Conservation (phyloP, 805 yeast genomes). For the Candida germanica region DNA sequence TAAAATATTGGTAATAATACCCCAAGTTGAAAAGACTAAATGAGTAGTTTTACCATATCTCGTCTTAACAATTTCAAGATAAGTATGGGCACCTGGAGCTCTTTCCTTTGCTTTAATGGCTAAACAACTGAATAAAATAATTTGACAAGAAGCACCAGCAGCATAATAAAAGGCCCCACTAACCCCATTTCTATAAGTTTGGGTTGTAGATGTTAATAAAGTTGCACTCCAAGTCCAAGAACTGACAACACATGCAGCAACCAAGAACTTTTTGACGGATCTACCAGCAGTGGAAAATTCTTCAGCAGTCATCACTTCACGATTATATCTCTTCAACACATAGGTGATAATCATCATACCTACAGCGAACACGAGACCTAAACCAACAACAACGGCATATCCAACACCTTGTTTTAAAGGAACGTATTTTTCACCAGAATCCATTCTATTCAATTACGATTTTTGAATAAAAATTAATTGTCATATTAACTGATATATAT, state of each 20-base stretch:
- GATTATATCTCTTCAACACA: constrained; percentile 71
- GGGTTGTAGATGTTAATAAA: constrained; percentile 53
- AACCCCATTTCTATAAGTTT: constrained; percentile 73
- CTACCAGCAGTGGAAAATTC: constrained; percentile 94
- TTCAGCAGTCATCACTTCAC: constrained; percentile 86
- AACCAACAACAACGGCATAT: constrained; percentile 82
- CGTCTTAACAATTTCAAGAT: constrained; percentile 75
- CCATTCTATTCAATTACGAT: too few species aligned
- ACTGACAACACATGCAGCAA: constrained; percentile 87
- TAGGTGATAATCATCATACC: constrained; percentile 79
- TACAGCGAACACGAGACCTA: constrained; percentile 74
- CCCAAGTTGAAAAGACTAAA: constrained; percentile 68
- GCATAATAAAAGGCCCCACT: constrained; percentile 83
- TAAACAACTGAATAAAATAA: constrained; percentile 77
- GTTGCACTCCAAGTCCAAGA: constrained; percentile 78
- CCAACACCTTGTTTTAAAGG: constrained; percentile 75
- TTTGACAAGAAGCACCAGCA: constrained; percentile 88
- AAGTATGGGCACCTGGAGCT: constrained; percentile 92
- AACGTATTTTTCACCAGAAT: constrained; percentile 2
- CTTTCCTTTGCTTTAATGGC: constrained; percentile 86
- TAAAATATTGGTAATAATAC: constrained; percentile 79
- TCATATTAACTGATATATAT: too few species aligned
- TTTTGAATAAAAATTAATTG: too few species aligned
- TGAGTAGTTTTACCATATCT: constrained; percentile 82
- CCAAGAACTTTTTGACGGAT: constrained; percentile 77